Conservation (phyloP, 2,329 filamentous ascomycete genomes). For the Colletotrichum scovillei region DNA sequence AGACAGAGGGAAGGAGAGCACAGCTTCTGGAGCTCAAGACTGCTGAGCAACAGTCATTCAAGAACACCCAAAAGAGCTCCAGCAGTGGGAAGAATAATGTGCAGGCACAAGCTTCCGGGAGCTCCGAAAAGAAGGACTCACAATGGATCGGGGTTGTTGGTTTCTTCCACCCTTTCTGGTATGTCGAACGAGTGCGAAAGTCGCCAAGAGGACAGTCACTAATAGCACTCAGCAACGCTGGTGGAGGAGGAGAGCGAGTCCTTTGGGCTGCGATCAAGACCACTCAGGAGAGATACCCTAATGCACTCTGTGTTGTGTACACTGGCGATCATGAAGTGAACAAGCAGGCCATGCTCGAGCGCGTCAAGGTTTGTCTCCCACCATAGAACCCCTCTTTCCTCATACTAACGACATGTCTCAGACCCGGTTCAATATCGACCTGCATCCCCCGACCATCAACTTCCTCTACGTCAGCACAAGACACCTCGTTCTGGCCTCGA, state of each 20-base stretch:
- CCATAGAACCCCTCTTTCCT: constrained; percentile 12
- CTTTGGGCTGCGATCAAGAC: constrained; percentile 95
- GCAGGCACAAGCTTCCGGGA: constrained; percentile 23
- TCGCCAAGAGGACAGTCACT: constrained; percentile 14
- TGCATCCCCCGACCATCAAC: constrained; percentile 83
- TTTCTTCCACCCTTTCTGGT: constrained; percentile 99
- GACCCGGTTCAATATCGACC: constrained; percentile 91
- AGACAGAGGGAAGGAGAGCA: constrained; percentile 70
- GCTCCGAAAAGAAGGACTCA: constrained; percentile 56
- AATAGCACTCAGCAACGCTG: constrained; percentile 77
- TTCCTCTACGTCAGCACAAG: constrained; percentile 94
- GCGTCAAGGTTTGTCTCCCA: constrained; percentile 71
- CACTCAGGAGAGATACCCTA: constrained; percentile 89
- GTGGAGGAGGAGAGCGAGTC: constrained; percentile 94
- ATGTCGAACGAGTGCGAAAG: constrained; percentile 43
- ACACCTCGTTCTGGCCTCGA: constrained; percentile 85
- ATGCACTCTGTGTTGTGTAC: constrained; percentile 90
- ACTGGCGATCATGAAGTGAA: constrained; percentile 92
- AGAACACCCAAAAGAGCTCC: constrained; percentile 56
- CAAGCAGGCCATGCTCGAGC: constrained; percentile 81
- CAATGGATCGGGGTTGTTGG: constrained; percentile 89
- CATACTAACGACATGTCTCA: constrained; percentile 47
- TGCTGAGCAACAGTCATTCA: constrained; percentile 52
- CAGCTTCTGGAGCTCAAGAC: constrained; percentile 66
- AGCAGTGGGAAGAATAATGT: constrained; percentile 78